A percentile compares a stretch with the other conserved stretches of the same genome.
Evolutionary conservation across 176 grass and related monocot genomes (phyloP).

Genomic region (Oropetium thomaeum): DNA sequence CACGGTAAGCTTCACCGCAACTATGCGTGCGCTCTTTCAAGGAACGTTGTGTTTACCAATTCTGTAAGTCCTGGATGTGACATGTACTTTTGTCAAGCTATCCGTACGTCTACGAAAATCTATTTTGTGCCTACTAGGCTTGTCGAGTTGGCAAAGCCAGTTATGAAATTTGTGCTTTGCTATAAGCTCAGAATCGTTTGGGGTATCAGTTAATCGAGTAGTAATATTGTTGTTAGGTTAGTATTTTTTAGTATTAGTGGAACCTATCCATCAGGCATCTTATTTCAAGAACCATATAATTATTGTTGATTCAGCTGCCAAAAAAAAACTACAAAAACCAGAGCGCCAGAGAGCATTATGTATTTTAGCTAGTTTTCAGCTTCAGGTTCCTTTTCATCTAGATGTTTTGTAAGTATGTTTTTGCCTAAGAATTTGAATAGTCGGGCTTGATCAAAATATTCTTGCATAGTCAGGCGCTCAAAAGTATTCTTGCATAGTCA

Average conservation of each 20-base stretch:
- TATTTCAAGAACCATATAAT: neutral
- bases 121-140: neutral
- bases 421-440: neutral
- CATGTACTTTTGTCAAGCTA: neutral
- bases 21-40: neutral
- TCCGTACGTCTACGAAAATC: too few species aligned
- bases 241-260: neutral
- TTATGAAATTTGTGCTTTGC: neutral
- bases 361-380: neutral
- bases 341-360: neutral
- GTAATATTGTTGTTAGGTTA: neutral
- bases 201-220: neutral
- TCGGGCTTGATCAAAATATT: neutral
- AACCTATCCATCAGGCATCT: neutral
- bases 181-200: neutral
- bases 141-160: neutral
- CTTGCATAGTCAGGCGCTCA: neutral
- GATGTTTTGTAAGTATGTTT: neutral
- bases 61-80: neutral
- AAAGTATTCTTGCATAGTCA: neutral
- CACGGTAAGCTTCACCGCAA: conserved; percentile 41
- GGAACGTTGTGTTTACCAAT: neutral
- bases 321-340: neutral
- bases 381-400: neutral
- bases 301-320: neutral